Percentiles rank a stretch among this genome's conserved stretches.
These are phyloP conservation scores for Apophysomyces ossiformis DNA, from an alignment of 371 early-diverging fungal genomes.

Conservation along the genomic window DNA sequence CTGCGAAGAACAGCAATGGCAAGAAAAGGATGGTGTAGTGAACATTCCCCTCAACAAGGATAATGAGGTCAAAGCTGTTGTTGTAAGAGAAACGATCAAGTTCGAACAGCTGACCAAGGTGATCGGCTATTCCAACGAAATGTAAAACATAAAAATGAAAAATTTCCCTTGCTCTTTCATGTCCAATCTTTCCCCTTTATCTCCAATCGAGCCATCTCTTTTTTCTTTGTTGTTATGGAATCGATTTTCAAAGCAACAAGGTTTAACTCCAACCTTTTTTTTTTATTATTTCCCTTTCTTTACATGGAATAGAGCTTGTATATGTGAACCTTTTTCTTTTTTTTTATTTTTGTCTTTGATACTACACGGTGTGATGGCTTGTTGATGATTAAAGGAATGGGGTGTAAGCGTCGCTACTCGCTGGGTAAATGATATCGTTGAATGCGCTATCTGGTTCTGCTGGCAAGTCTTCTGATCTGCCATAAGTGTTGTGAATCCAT, in stretches of 20 bases:
- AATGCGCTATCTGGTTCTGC: conserved; percentile 31
- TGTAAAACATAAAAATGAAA: conserved; percentile 36
- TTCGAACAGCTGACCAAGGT: conserved; percentile 82
- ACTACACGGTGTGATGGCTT: background rate
- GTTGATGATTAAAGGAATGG: conserved; percentile 10
- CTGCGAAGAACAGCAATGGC: conserved; percentile 72
- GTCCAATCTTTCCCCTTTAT: background rate
- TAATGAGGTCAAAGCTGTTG: conserved; percentile 82
- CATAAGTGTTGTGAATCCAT: conserved; percentile 56
- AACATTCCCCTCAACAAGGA: conserved; percentile 80
- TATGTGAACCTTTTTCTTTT: background rate
- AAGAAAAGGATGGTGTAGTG: conserved; percentile 63
- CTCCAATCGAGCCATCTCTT: background rate
- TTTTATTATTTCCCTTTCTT: background rate
- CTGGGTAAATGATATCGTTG: conserved; percentile 35
- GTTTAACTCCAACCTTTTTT: background rate
- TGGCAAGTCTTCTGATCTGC: conserved; percentile 36
- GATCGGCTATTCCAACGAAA: conserved; percentile 71
- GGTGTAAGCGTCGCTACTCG: conserved; percentile 26
- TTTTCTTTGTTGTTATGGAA: background rate
- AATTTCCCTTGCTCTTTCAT: conserved; percentile 7
- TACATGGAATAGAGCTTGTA: conserved; percentile 4
- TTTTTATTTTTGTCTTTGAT: background rate
- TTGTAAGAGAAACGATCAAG: conserved; percentile 85
- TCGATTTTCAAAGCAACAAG: background rate